Evolutionary conservation across 2,329 filamentous ascomycete species (phyloP), one percentile per base, ranked within the genome.

Genomic region (Chaetoscypha palmicola): DNA sequence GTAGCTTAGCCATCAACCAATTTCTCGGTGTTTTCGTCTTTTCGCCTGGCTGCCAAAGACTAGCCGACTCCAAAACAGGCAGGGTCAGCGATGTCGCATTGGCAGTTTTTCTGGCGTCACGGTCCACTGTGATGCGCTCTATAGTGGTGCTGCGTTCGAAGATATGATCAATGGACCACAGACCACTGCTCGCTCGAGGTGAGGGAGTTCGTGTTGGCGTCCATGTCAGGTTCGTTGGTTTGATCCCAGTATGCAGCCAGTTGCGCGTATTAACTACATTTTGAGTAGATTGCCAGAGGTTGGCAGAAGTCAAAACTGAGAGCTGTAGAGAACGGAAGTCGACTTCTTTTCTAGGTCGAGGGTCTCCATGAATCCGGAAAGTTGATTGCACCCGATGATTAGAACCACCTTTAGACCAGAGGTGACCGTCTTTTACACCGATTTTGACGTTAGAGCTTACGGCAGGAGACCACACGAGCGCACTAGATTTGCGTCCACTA

Each of bases 241-340:
- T 36, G 32, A 11, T 36, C n/a, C 10, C 12, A 38, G 28, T 22
- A n/a, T 17, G 5, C 21, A 44, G 20, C 43, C 43, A 46, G 26
- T 41, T 41, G 5, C 20, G 23, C 20, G 35, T n/a, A 2, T 14
- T 11, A 21, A 14, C 4, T 5, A 41, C 24, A n/a, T n/a, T 31
- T 21, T 32, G 32, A 36, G 37, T 31, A 32, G 37, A 17, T 20
- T 31, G 37, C 43, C 43, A 46, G 23, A 46, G 23, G 8, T 12
- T 19, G 8, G 32, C 31, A 3, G 43, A 46, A 22, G 32, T 19
- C 19, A 46, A 19, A 2, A 37, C 33, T 20, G 43, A 26, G 16
- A 46, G 20, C 5, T 40, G 17, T 9, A 36, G 5, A 11, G 26
- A 24, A 3, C 3, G 32, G 17, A 28, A n/a, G 21, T 9, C 11